Percentiles rank a stretch among this genome's conserved stretches.
phyloP scores from a whole-genome alignment of 202 grass and related monocot species.

The Alloteropsis angusta region DNA sequence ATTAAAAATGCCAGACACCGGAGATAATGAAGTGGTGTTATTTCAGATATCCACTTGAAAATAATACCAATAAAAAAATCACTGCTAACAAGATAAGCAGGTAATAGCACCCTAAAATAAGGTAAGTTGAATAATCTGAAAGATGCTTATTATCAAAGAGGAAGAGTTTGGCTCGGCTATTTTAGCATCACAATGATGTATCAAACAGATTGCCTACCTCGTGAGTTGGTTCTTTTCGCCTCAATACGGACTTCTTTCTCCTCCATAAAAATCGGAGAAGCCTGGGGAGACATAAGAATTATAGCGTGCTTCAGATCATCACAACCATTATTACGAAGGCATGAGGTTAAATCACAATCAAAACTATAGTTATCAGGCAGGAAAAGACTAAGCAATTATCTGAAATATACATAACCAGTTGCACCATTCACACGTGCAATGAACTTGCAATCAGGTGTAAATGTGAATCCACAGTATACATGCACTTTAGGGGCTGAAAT shows the following conservation, averaged over 20 bases:
- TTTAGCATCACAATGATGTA: neutral
- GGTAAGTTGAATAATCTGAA: neutral
- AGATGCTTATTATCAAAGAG: neutral
- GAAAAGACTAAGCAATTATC: neutral
- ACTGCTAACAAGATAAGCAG: neutral
- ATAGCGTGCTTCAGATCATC: neutral
- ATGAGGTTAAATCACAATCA: neutral
- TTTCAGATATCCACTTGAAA: neutral
- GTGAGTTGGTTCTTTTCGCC: constrained; percentile 46
- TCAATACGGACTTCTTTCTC: constrained; percentile 40
- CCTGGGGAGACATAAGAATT: constrained; percentile 29
- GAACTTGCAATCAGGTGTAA: neutral
- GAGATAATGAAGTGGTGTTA: neutral
- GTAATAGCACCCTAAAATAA: neutral
- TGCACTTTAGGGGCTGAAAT: neutral
- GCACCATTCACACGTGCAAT: neutral
- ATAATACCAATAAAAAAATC: neutral
- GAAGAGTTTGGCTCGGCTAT: neutral
- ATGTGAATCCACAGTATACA: neutral
- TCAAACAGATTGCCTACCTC: constrained; percentile 30
- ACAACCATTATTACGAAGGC: neutral
- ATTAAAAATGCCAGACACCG: neutral
- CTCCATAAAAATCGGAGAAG: constrained; percentile 44
- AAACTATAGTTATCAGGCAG: neutral
- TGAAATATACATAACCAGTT: neutral